Percentiles rank a stretch among this genome's conserved stretches.
These are phyloP conservation scores for Scheffersomyces stipitis DNA, from an alignment of 805 yeast species.

Conservation along the genomic window DNA sequence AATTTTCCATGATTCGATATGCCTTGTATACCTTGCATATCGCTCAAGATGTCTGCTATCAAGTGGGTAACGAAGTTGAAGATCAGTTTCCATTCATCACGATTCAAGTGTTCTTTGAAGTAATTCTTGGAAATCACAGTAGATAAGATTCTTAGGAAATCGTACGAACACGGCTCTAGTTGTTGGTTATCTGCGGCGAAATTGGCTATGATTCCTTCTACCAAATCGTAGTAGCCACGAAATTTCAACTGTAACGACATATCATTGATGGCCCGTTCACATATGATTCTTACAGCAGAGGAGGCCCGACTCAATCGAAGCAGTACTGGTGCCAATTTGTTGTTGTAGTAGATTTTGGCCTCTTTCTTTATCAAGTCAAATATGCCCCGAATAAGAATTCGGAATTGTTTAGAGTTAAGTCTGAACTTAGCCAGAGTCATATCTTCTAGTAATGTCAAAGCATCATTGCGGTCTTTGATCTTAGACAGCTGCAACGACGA, in stretches of 20 bases:
- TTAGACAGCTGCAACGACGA: slow-evolving; percentile 47
- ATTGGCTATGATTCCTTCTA: slow-evolving; percentile 14
- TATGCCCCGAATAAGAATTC: slow-evolving; percentile 20
- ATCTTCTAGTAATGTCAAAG: slow-evolving; percentile 29
- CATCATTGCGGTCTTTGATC: slow-evolving; percentile 56
- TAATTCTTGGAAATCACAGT: slow-evolving; percentile 20
- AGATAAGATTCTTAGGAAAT: slow-evolving; percentile 22
- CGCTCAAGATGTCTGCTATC: slow-evolving; percentile 11
- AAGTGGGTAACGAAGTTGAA: slow-evolving; percentile 23
- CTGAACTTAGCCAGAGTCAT: slow-evolving; percentile 17
- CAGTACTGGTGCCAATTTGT: slow-evolving; percentile 23
- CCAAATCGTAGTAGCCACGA: slow-evolving; percentile 20
- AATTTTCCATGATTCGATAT: slow-evolving; percentile 18
- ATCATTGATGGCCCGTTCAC: slow-evolving; percentile 15
- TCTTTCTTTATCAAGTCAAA: slow-evolving; percentile 37
- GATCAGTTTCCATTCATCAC: slow-evolving; percentile 25
- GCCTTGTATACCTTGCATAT: slow-evolving; percentile 1
- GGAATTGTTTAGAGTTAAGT: slow-evolving; percentile 21
- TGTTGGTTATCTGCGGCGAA: slow-evolving; percentile 15
- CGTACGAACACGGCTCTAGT: slow-evolving; percentile 23
- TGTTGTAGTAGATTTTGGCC: slow-evolving; percentile 22
- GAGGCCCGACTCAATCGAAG: slow-evolving; percentile 31
- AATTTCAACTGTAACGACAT: slow-evolving; percentile 14
- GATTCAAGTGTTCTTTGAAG: slow-evolving; percentile 32
- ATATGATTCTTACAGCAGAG: slow-evolving; percentile 26